Evolutionary conservation across 257 asterid genomes (phyloP).

Genomic region (Mitragyna speciosa): DNA sequence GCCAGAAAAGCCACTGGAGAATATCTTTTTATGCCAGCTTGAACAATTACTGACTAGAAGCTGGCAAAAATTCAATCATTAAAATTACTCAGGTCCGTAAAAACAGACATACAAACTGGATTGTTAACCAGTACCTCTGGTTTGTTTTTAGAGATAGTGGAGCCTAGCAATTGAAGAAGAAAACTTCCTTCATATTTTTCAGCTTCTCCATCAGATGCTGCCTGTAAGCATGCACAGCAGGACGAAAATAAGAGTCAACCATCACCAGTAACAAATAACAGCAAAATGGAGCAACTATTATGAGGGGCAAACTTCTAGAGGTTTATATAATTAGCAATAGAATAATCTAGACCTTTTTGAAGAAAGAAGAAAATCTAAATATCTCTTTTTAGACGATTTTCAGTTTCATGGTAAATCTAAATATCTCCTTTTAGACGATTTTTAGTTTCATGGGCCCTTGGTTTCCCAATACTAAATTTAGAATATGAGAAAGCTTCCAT

Average conservation of each 20-base stretch:
- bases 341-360: neutral
- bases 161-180: constrained; percentile 65
- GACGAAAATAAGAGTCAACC: constrained; percentile 6
- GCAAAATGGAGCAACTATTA: constrained; percentile 11
- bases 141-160: constrained; percentile 39
- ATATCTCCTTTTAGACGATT: neutral
- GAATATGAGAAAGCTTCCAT: neutral
- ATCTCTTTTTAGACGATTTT: neutral
- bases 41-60: neutral
- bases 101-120: neutral
- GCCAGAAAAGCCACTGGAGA: neutral
- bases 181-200: constrained; percentile 77
- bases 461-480: neutral
- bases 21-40: neutral
- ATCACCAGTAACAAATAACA: neutral
- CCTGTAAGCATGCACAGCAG: constrained; percentile 49
- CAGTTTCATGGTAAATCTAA: neutral
- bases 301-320: neutral
- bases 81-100: neutral
- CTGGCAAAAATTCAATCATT: neutral
- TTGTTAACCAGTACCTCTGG: constrained; percentile 48
- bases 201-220: constrained; percentile 73
- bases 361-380: neutral
- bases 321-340: too few species aligned
- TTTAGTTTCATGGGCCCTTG: neutral